Evolutionary conservation across 2,329 filamentous ascomycete genomes (phyloP), one percentile per base, ranked within the genome.

Genomic region (Didymella pomorum): DNA sequence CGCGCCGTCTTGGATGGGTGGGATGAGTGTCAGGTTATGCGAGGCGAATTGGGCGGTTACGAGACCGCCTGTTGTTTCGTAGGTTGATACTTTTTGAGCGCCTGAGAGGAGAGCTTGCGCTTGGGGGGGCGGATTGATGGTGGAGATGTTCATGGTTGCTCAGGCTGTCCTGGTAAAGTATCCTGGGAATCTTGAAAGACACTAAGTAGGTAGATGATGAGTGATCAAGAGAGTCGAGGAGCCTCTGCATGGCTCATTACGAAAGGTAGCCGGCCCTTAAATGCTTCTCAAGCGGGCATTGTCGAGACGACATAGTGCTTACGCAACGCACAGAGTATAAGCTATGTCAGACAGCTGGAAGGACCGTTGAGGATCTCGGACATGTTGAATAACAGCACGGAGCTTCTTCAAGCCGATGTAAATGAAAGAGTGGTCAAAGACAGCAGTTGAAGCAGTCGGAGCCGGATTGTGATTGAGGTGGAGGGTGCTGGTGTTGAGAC

Each of bases 41-140:
- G 44, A 35, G 28, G 69, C 71, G 48, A 75, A 70, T 31, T 71
- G 61, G 2, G 57, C 39, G 12, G 70, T 74, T 14, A 72, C 68
- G 8, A 60, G 53, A 21, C 68, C 73, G 51, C 71, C 71, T 33
- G 70, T 71, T 25, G 64, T 58, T 51, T 72, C 67, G 61, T 76
- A 76, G 28, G 68, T 69, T 11, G 52, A 31, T 35, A 72, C 69
- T 53, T 70, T 71, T 20, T 60, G 52, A n/a, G 57, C 49, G 20
- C 64, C 62, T 31, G 41, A 55, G n/a, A 75, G 61, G 26, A 74
- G 59, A 14, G 61, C 62, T 33, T 59, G 56, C 8, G 68, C 70
- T 53, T 71, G 71, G 9, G 63, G 63, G 21, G 71, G 71, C 10
- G 67, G 47, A 49, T 61, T 47, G 14, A 52, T 35, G 4, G 42